phyloP scores from a whole-genome alignment of 140 eudicot species.

The Cichorium intybus region DNA sequence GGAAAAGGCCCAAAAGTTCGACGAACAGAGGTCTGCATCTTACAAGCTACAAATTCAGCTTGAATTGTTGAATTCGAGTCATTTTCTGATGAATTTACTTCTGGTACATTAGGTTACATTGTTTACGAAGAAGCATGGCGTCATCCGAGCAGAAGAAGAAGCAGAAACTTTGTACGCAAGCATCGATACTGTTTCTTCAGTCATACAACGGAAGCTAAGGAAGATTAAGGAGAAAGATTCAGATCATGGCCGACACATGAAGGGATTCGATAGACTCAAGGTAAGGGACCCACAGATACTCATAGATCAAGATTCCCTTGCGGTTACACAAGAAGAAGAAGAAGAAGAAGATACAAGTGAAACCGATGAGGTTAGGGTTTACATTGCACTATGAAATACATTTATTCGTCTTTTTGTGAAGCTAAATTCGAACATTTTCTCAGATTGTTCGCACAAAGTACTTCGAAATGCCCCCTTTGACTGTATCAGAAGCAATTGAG shows the following conservation, averaged over 20 bases:
- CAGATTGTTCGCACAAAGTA: slow-evolving; percentile 90
- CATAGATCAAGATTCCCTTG: slow-evolving; percentile 37
- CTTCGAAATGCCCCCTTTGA: slow-evolving; percentile 91
- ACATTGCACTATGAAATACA: neutral
- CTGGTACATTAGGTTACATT: slow-evolving; percentile 54
- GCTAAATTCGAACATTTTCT: slow-evolving; percentile 7
- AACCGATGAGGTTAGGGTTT: slow-evolving; percentile 27
- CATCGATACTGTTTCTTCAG: slow-evolving; percentile 75
- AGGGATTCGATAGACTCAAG: slow-evolving; percentile 60
- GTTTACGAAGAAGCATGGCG: slow-evolving; percentile 86
- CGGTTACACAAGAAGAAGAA: slow-evolving; percentile 45
- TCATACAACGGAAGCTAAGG: slow-evolving; percentile 75
- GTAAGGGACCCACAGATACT: slow-evolving; percentile 44
- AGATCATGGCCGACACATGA: slow-evolving; percentile 89
- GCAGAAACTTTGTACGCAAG: slow-evolving; percentile 70
- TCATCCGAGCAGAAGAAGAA: slow-evolving; percentile 82
- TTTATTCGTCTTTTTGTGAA: neutral
- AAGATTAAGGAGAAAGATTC: slow-evolving; percentile 93
- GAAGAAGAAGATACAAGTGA: slow-evolving; percentile 37
- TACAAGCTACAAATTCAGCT: neutral
- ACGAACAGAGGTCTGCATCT: slow-evolving; percentile 70
- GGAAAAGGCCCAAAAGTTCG: slow-evolving; percentile 87
- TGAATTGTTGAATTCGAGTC: neutral
- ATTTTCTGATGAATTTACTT: slow-evolving; percentile 10
- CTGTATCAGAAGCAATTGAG: slow-evolving; percentile 75